Conservation (phyloP, 2,329 filamentous ascomycete species). For the Sphaerulina musiva region DNA sequence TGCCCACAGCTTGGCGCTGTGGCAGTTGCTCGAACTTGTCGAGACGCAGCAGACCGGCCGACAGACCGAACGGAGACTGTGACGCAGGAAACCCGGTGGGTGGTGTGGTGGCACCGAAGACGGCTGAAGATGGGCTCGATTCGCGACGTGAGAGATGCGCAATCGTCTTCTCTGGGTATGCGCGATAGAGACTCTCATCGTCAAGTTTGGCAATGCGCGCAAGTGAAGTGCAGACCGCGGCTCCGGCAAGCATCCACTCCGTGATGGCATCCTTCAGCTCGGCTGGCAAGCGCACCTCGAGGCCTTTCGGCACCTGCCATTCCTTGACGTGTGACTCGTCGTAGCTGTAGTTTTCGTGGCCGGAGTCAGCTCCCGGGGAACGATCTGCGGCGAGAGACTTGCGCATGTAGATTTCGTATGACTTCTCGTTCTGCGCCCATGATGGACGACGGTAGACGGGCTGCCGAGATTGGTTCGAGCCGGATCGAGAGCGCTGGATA, state of each 20-base stretch:
- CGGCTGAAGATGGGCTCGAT: conserved; percentile 11
- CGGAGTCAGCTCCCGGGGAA: conserved; percentile 22
- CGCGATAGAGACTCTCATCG: conserved; percentile 30
- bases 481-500: conserved; percentile 3
- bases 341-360: conserved; percentile 32
- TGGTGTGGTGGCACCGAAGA: conserved; percentile 9
- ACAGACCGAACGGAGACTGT: conserved; percentile 5
- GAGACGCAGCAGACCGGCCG: conserved; percentile 10
- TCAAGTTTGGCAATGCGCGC: conserved; percentile 32
- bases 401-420: conserved; percentile 24
- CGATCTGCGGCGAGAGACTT: conserved; percentile 20
- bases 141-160: conserved; percentile 16
- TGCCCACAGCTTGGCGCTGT: conserved; percentile 18
- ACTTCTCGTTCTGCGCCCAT: conserved; percentile 23
- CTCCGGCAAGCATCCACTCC: conserved; percentile 40
- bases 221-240: conserved; percentile 41
- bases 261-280: conserved; percentile 32
- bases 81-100: conserved; percentile 18
- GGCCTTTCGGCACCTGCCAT: conserved; percentile 36
- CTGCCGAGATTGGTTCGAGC: conserved; percentile 12
- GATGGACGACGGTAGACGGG: conserved; percentile 28
- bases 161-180: conserved; percentile 28
- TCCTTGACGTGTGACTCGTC: conserved; percentile 33
- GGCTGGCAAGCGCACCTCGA: conserved; percentile 35
- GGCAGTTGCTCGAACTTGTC: conserved; percentile 16